Conservation (phyloP, 768 basidiomycete genomes). For the Symmetrospora coprosmae region DNA sequence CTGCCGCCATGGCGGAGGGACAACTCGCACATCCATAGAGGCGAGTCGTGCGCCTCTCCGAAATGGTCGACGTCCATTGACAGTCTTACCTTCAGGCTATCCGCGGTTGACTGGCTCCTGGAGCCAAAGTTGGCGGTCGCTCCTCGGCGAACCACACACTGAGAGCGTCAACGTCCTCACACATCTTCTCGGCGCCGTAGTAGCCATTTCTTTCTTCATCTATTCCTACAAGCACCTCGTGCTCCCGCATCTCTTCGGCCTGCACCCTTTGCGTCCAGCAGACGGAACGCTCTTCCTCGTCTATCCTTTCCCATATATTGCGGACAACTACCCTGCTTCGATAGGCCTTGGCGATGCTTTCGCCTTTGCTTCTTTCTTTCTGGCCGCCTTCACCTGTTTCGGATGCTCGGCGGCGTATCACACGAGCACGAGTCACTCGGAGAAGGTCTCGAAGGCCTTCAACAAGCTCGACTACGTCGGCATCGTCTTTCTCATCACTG, state of each 20-base stretch:
- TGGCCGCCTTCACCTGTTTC: conserved; percentile 20
- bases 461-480: conserved; percentile 64
- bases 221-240: conserved; percentile 6
- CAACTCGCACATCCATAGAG: conserved; percentile 11
- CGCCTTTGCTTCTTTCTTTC: conserved; percentile 9
- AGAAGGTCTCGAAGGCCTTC: conserved; percentile 49
- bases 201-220: background rate
- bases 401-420: conserved; percentile 19
- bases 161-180: conserved; percentile 23
- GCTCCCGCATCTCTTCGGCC: background rate
- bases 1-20: conserved; percentile 19
- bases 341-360: too few relatives aligned
- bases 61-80: background rate
- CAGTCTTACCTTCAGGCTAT: background rate
- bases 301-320: background rate
- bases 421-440: conserved; percentile 4
- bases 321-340: too few relatives aligned
- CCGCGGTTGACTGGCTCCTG: background rate
- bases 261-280: background rate
- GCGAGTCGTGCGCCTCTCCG: background rate
- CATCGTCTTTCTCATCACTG: conserved; percentile 44
- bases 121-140: background rate
- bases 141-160: conserved; percentile 2
- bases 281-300: background rate
- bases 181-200: conserved; percentile 16